Evolutionary conservation across 148 eudicot species (phyloP), one percentile per base, ranked within the genome.

Genomic region (Nepenthes mirabilis): DNA sequence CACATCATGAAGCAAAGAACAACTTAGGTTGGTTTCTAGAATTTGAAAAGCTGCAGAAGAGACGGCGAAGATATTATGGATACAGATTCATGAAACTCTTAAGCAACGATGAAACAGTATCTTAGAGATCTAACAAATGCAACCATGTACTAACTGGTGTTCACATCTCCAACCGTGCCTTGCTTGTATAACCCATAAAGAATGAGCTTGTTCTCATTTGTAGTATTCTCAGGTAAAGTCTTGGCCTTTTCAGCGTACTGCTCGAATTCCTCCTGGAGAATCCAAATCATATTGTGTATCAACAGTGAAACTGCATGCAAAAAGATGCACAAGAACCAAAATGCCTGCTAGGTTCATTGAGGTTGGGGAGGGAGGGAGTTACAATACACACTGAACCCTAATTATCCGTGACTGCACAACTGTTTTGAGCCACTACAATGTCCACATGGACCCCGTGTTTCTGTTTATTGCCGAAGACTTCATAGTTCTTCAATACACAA

Each of bases 141-240:
- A 40, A 66, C 56, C 50, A 47, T 14, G 58, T 65, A 79, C 90
- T 70, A n/a, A 94, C 99, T 62, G 37, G 88, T 94, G 70, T 84
- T 76, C 73, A 79, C 80, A 51, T 82, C 58, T 68, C 99, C 99
- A 67, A 82, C 72, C 12, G 85, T 94, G 51, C 90, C 90, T 73
- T 94, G 99, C 80, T 94, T 94, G 81, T 56, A 94, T 62, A 94
- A 71, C 23, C 95, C 97, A 62, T 94, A 94, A 34, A 94, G 63
- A 57, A 82, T 83, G 67, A 94, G 95, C 82, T 66, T 62, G 80
- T 82, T 77, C 55, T 89, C 97, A 52, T 94, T 80, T 49, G 81
- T 37, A 35, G 90, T 68, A 35, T 10, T 70, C 69, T 73, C 74
- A 1, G 99, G 80, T 67, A 94, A 71, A 52, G 82, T 65, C 76